A percentile compares a stretch with the other conserved stretches of the same genome.
phyloP scores from a whole-genome alignment of 179 eudicot genomes.

The Pouteria campechiana region DNA sequence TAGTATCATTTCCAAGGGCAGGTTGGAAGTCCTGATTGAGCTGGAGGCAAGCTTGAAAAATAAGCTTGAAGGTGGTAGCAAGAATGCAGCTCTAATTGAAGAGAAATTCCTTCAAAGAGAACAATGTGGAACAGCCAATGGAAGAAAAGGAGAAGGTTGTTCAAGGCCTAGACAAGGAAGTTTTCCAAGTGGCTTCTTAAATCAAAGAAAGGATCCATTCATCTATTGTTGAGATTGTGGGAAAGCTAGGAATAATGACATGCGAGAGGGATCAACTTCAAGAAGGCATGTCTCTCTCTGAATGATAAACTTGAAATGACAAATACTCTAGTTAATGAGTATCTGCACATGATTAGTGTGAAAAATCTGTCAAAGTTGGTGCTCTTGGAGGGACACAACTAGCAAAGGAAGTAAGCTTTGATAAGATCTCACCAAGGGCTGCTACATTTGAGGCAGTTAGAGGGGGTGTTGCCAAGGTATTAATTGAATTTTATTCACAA shows the following conservation, averaged over 20 bases:
- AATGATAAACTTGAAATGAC: slow-evolving; percentile 42
- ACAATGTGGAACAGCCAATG: slow-evolving; percentile 33
- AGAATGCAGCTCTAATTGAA: slow-evolving; percentile 21
- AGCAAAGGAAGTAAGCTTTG: too few relatives aligned
- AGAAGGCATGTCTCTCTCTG: slow-evolving; percentile 26
- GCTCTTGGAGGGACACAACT: too few relatives aligned
- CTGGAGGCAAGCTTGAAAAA: too few relatives aligned
- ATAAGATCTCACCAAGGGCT: too few relatives aligned
- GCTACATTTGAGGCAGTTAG: too few relatives aligned
- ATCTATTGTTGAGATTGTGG: slow-evolving; percentile 22
- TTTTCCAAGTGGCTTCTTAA: slow-evolving; percentile 31
- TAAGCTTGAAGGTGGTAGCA: too few relatives aligned
- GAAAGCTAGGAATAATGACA: slow-evolving; percentile 21
- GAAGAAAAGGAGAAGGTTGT: slow-evolving; percentile 40
- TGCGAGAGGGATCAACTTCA: slow-evolving; percentile 34
- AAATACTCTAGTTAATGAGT: slow-evolving; percentile 47
- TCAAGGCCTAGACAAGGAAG: slow-evolving; percentile 37
- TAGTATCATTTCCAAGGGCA: too few relatives aligned
- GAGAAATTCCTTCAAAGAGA: slow-evolving; percentile 27
- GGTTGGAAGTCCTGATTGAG: too few relatives aligned
- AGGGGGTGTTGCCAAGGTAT: too few relatives aligned
- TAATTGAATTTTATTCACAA: too few relatives aligned
- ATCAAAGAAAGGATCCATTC: slow-evolving; percentile 14
- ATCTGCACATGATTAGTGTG: too few relatives aligned
- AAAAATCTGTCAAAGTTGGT: too few relatives aligned